A percentile compares a stretch with the other conserved stretches of the same genome.
Evolutionary conservation across 2,329 filamentous ascomycete species (phyloP).

Genomic region (Fusarium sp.): DNA sequence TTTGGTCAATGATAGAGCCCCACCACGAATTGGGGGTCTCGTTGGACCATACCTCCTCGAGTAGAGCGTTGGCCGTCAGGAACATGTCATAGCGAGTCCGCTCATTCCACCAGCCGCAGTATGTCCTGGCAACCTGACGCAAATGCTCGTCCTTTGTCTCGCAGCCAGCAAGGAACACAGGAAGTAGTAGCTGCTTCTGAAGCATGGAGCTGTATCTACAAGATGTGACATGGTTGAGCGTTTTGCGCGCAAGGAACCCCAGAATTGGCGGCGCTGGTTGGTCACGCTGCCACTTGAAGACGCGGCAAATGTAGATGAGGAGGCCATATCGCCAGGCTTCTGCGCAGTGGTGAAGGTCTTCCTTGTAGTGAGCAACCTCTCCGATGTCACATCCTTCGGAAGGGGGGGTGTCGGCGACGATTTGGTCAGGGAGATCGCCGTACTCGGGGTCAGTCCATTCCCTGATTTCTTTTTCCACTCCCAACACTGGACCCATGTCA

Average conservation of each 20-base stretch:
- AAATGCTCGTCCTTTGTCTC: conserved; percentile 43
- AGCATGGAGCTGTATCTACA: conserved; percentile 45
- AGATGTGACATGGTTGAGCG: conserved; percentile 33
- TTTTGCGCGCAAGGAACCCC: conserved; percentile 42
- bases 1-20: conserved; percentile 19
- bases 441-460: conserved; percentile 33
- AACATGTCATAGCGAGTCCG: conserved; percentile 50
- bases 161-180: conserved; percentile 49
- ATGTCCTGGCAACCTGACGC: conserved; percentile 41
- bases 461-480: conserved; percentile 35
- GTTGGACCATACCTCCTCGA: conserved; percentile 37
- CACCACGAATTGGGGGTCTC: conserved; percentile 2
- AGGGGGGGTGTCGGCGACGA: background rate
- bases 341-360: conserved; percentile 49
- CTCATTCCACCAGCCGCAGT: conserved; percentile 48
- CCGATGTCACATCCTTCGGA: background rate
- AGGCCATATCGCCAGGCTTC: conserved; percentile 50
- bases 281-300: conserved; percentile 43
- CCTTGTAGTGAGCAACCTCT: conserved; percentile 26
- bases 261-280: conserved; percentile 19
- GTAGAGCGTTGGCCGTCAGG: conserved; percentile 22
- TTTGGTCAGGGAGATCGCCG: background rate
- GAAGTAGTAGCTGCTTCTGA: conserved; percentile 53
- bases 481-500: conserved; percentile 32
- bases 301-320: conserved; percentile 47